phyloP scores from a whole-genome alignment of 495 filamentous ascomycete species.

The Aspergillus coremiiformis region DNA sequence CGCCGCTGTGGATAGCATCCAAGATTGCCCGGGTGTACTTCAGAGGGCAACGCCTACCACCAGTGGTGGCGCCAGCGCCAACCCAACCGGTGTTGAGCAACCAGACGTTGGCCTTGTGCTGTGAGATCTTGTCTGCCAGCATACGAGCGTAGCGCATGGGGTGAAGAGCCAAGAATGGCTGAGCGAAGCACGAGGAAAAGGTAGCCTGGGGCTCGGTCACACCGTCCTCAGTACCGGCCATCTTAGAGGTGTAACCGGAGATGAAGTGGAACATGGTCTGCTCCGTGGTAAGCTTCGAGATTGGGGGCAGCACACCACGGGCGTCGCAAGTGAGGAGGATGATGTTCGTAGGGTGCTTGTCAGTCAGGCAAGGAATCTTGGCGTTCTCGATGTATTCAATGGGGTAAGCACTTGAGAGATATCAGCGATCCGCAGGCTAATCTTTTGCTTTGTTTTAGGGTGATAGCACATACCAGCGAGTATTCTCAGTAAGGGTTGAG shows the following conservation, averaged over 20 bases:
- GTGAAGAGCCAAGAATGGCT: conserved; percentile 97
- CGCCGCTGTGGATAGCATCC: conserved; percentile 93
- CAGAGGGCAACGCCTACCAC: conserved; percentile 95
- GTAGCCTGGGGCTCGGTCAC: conserved; percentile 95
- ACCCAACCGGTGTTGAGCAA: conserved; percentile 99
- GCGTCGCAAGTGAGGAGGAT: conserved; percentile 97
- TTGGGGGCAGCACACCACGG: conserved; percentile 92
- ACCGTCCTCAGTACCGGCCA: conserved; percentile 97
- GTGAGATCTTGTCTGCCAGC: conserved; percentile 93
- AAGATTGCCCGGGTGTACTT: conserved; percentile 99
- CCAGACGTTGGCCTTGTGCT: conserved; percentile 96
- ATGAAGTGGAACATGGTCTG: conserved; percentile 99
- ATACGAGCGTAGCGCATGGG: conserved; percentile 98
- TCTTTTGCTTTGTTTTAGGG: too few species aligned
- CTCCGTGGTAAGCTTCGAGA: conserved; percentile 90
- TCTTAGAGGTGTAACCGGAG: conserved; percentile 98
- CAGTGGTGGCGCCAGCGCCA: conserved; percentile 87
- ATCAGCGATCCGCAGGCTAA: background rate
- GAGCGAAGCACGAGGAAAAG: conserved; percentile 98
- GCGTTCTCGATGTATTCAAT: conserved; percentile 99
- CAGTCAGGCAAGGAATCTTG: conserved; percentile 88
- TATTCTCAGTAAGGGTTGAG: conserved; percentile 92
- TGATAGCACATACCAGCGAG: too few species aligned
- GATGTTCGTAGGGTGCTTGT: conserved; percentile 91
- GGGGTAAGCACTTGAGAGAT: conserved; percentile 73